Conservation (phyloP, 2,329 filamentous ascomycete genomes). For the Ramularia endophylla region DNA sequence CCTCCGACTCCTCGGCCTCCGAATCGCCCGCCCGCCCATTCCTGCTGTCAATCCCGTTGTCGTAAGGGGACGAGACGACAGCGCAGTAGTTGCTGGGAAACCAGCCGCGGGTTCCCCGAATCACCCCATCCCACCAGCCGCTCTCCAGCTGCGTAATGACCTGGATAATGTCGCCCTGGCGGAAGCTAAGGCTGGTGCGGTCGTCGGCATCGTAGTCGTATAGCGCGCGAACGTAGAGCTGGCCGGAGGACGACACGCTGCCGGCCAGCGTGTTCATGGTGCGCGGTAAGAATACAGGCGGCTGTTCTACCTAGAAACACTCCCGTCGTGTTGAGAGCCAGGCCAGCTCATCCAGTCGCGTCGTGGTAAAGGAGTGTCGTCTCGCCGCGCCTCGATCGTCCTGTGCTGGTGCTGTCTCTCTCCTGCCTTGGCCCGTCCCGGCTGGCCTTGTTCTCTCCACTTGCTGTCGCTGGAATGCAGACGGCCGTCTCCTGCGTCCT, state of each 20-base stretch:
- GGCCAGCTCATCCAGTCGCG: too few relatives aligned
- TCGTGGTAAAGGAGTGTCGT: too few relatives aligned
- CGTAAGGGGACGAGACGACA: slow-evolving; percentile 70
- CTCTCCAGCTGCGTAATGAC: slow-evolving; percentile 97
- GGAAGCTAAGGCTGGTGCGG: slow-evolving; percentile 92
- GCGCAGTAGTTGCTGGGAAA: slow-evolving; percentile 99
- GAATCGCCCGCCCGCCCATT: slow-evolving; percentile 44
- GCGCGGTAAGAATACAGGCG: slow-evolving; percentile 8
- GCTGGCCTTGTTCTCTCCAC: too few relatives aligned
- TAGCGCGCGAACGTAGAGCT: slow-evolving; percentile 86
- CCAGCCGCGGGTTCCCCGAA: slow-evolving; percentile 95
- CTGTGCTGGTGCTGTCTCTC: too few relatives aligned
- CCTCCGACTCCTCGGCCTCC: slow-evolving; percentile 54
- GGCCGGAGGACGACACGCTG: slow-evolving; percentile 44
- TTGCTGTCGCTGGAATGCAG: too few relatives aligned
- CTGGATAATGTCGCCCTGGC: slow-evolving; percentile 94
- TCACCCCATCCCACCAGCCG: slow-evolving; percentile 99
- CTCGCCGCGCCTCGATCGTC: too few relatives aligned
- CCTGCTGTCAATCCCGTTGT: slow-evolving; percentile 60
- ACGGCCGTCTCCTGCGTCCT: too few relatives aligned
- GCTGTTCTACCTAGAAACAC: too few relatives aligned
- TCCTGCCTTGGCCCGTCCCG: too few relatives aligned
- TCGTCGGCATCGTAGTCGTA: slow-evolving; percentile 99
- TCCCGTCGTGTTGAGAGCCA: too few relatives aligned
- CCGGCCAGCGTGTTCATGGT: slow-evolving; percentile 48